Percentiles rank a stretch among this genome's conserved stretches.
phyloP scores from a whole-genome alignment of 148 eudicot genomes.

The Tetragonia tetragonoides region DNA sequence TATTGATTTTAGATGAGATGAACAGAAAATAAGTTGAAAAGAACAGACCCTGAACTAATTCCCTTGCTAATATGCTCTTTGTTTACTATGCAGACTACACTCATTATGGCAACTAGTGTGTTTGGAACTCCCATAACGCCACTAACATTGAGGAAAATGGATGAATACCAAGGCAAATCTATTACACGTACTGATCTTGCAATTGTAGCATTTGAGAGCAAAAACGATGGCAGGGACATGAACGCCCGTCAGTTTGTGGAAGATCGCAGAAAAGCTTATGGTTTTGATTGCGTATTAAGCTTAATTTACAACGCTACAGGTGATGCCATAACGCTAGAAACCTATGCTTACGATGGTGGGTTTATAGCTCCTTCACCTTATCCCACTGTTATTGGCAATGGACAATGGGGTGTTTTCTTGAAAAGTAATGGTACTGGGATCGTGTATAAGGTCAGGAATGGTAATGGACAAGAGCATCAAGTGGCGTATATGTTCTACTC shows the following conservation, averaged over 20 bases:
- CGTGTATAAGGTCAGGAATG: slow-evolving; percentile 4
- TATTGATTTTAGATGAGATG: too few relatives aligned
- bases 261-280: background rate
- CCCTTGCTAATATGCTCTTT: too few relatives aligned
- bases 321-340: background rate
- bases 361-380: slow-evolving; percentile 9
- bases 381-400: slow-evolving; percentile 13
- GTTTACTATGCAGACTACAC: too few relatives aligned
- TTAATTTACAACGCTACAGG: slow-evolving; percentile 22
- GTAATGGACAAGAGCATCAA: background rate
- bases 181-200: slow-evolving; percentile 11
- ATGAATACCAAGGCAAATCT: background rate
- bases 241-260: slow-evolving; percentile 7
- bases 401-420: slow-evolving; percentile 19
- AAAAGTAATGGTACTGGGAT: slow-evolving; percentile 2
- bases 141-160: background rate
- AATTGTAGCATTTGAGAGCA: background rate
- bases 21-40: too few relatives aligned
- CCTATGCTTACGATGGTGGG: background rate
- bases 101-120: slow-evolving; percentile 13
- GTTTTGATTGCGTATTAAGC: background rate
- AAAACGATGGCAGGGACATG: slow-evolving; percentile 11
- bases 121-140: slow-evolving; percentile 15
- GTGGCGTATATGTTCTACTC: background rate
- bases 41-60: too few relatives aligned